Conservation (phyloP, 2,329 filamentous ascomycete species). For the Annulohypoxylon truncatum region DNA sequence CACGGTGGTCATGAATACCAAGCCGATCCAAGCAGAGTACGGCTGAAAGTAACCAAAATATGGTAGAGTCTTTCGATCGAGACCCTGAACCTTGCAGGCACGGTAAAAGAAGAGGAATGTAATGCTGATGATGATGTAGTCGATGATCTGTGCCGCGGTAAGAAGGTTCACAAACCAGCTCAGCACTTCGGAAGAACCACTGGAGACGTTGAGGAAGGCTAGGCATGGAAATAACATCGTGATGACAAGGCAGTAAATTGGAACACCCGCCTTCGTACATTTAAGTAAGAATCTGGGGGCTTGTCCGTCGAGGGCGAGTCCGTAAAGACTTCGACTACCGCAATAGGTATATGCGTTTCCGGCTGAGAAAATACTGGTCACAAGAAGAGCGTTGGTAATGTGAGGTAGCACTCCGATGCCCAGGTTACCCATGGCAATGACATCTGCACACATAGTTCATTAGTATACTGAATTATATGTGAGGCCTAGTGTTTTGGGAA, state of each 20-base stretch:
- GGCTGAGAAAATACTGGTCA: constrained; percentile 67
- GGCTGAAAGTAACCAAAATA: constrained; percentile 69
- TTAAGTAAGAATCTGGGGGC: constrained; percentile 61
- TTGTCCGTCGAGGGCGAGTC: constrained; percentile 65
- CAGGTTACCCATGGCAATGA: constrained; percentile 65
- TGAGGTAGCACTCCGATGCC: constrained; percentile 63
- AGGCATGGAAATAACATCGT: constrained; percentile 62
- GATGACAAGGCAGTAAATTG: constrained; percentile 68
- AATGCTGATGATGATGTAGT: constrained; percentile 44
- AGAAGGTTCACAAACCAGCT: constrained; percentile 34
- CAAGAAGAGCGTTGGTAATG: constrained; percentile 68
- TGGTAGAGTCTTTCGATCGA: constrained; percentile 63
- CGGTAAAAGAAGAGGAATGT: constrained; percentile 68
- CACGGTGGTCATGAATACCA: constrained; percentile 53
- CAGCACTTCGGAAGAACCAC: constrained; percentile 38
- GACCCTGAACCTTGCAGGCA: constrained; percentile 59
- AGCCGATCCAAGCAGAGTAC: constrained; percentile 61
- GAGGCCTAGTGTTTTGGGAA: neutral
- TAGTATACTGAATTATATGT: neutral
- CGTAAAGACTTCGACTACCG: constrained; percentile 67
- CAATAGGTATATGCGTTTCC: constrained; percentile 70
- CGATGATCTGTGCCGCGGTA: constrained; percentile 34
- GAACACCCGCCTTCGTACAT: constrained; percentile 67
- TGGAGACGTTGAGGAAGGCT: constrained; percentile 59
- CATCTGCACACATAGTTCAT: constrained; percentile 44